Percentiles rank a stretch among this genome's conserved stretches.
Evolutionary conservation across 1,284 basidiomycete genomes (phyloP).

Genomic region (Ganoderma leucocontextum): DNA sequence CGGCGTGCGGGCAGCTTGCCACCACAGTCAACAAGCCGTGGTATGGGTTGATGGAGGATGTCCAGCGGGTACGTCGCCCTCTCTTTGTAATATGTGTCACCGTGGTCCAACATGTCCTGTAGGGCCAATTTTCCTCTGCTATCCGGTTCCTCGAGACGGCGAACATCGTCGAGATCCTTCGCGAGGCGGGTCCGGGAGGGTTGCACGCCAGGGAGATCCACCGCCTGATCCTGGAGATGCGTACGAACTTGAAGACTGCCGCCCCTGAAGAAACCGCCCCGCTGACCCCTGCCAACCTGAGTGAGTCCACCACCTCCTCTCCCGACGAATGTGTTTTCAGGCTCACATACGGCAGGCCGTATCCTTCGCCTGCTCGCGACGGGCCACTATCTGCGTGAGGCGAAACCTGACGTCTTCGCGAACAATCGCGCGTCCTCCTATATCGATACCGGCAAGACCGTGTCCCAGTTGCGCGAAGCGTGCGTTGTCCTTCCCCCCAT

Average conservation of each 20-base stretch:
- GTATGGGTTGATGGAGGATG: constrained; percentile 24
- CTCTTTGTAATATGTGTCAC: not conserved
- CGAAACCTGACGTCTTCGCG: constrained; percentile 42
- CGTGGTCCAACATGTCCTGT: not conserved
- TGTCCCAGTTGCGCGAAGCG: constrained; percentile 44
- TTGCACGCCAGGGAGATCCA: constrained; percentile 37
- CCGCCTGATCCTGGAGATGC: constrained; percentile 20
- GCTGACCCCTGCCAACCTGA: constrained; percentile 12
- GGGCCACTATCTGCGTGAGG: constrained; percentile 40
- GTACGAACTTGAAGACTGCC: constrained; percentile 21
- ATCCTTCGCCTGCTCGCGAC: constrained; percentile 41
- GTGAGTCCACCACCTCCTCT: constrained; percentile 2
- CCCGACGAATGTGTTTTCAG: not conserved
- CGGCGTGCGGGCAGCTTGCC: constrained; percentile 67
- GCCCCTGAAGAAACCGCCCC: constrained; percentile 20
- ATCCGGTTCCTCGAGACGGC: constrained; percentile 22
- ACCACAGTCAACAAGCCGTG: constrained; percentile 56
- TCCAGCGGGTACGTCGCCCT: constrained; percentile 19
- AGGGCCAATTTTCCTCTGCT: constrained; percentile 22
- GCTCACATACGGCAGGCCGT: constrained; percentile 29
- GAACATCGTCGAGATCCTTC: constrained; percentile 43
- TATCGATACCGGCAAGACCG: constrained; percentile 67
- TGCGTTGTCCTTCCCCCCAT: constrained; percentile 41
- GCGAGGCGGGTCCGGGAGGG: constrained; percentile 45
- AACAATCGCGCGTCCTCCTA: constrained; percentile 41